Evolutionary conservation across 2,329 filamentous ascomycete genomes (phyloP).

Genomic region (Trichoderma sp.): DNA sequence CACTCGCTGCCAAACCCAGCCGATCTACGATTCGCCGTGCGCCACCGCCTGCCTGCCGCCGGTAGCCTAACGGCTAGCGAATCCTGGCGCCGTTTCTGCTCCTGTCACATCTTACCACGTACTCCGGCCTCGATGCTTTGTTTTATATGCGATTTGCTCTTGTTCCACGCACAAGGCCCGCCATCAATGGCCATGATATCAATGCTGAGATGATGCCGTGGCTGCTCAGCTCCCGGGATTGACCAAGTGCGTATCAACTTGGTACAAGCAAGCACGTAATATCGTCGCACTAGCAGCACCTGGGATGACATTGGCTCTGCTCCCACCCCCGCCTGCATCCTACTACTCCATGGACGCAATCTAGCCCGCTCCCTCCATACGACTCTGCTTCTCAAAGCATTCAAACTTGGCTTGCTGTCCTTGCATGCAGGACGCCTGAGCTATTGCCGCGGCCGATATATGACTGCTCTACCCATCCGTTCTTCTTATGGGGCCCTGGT

Average conservation of each 20-base stretch:
- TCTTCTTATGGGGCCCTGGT: neutral
- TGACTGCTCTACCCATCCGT: neutral
- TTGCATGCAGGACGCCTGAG: slow-evolving; percentile 10
- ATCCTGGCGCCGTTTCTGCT: neutral
- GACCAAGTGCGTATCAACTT: neutral
- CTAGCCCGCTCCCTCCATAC: neutral
- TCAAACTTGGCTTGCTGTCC: neutral
- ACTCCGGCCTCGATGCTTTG: neutral
- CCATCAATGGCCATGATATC: too few relatives aligned
- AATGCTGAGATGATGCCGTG: neutral
- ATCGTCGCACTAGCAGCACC: neutral
- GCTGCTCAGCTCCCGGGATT: neutral
- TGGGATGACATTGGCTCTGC: neutral
- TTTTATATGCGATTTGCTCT: neutral
- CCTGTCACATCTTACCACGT: neutral
- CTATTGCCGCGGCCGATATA: slow-evolving; percentile 6
- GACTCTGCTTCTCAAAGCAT: neutral
- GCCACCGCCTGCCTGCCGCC: slow-evolving; percentile 1
- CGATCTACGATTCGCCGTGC: slow-evolving; percentile 19
- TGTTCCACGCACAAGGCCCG: neutral
- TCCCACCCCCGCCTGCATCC: neutral
- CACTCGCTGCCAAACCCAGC: slow-evolving; percentile 1
- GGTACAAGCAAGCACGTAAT: neutral
- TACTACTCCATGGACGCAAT: neutral
- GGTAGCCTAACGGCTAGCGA: neutral